A percentile compares a stretch with the other conserved stretches of the same genome.
phyloP scores from a whole-genome alignment of 192 early-diverging fungal genomes.

The Coemansia sp. region DNA sequence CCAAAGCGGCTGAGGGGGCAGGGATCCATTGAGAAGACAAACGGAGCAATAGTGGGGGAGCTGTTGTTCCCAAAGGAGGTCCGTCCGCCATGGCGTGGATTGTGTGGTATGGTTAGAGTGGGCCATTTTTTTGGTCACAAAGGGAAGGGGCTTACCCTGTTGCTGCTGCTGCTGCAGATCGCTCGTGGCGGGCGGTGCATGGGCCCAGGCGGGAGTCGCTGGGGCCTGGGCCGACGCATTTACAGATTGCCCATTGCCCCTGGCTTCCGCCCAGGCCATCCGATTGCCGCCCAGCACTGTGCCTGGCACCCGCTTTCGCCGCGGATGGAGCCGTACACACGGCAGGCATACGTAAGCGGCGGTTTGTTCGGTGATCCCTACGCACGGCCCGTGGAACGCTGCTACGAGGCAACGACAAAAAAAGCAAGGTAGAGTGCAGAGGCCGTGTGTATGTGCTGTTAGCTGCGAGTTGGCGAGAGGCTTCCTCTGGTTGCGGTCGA shows the following conservation, averaged over 20 bases:
- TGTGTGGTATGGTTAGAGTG: too few relatives aligned
- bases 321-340: conserved; percentile 15
- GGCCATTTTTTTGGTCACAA: too few relatives aligned
- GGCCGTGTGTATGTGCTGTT: background rate
- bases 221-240: background rate
- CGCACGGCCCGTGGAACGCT: conserved; percentile 32
- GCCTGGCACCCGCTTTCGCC: conserved; percentile 9
- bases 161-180: too few relatives aligned
- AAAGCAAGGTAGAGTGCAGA: background rate
- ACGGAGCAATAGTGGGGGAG: too few relatives aligned
- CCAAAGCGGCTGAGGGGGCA: too few relatives aligned
- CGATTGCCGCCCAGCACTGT: conserved; percentile 21
- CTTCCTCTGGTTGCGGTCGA: too few relatives aligned
- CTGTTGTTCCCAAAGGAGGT: too few relatives aligned
- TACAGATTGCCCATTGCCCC: background rate
- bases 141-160: too few relatives aligned
- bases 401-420: conserved; percentile 1
- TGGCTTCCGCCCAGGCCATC: too few relatives aligned
- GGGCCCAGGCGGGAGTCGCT: background rate
- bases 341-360: conserved; percentile 15
- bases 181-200: background rate
- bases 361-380: conserved; percentile 8
- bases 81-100: too few relatives aligned
- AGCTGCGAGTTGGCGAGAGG: background rate
- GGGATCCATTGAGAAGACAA: too few relatives aligned